A percentile compares a stretch with the other conserved stretches of the same genome.
Conservation (phyloP, 768 basidiomycete genomes). For the Pulveroboletus sp. region DNA sequence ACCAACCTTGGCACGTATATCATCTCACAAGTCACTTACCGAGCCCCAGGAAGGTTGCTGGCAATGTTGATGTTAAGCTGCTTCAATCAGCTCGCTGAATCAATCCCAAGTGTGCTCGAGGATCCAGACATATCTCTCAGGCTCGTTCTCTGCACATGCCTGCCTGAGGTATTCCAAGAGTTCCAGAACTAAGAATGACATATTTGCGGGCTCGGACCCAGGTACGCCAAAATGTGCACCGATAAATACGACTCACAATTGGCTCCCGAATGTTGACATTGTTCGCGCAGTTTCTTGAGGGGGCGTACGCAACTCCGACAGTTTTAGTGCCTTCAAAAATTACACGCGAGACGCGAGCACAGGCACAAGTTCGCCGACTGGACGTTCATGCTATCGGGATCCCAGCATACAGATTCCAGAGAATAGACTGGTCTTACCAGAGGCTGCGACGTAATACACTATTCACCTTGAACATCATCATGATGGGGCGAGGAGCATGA, state of each 20-base stretch:
- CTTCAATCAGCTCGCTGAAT: constrained; percentile 50
- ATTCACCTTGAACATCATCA: constrained; percentile 59
- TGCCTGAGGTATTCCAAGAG: constrained; percentile 63
- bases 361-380: constrained; percentile 68
- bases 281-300: constrained; percentile 56
- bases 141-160: constrained; percentile 12
- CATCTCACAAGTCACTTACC: constrained; percentile 36
- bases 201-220: constrained; percentile 57
- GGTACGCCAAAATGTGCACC: not conserved
- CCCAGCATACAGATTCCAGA: not conserved
- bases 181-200: constrained; percentile 65
- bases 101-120: constrained; percentile 73
- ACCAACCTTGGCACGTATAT: not conserved
- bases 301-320: constrained; percentile 69
- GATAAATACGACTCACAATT: constrained; percentile 34
- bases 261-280: constrained; percentile 54
- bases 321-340: constrained; percentile 73
- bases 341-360: constrained; percentile 61
- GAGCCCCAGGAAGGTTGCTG: constrained; percentile 69
- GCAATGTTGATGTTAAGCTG: constrained; percentile 59
- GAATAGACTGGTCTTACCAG: constrained; percentile 37
- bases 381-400: constrained; percentile 50
- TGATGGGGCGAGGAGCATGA: not conserved
- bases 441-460: not conserved
- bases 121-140: constrained; percentile 37